Evolutionary conservation across 2,329 filamentous ascomycete genomes (phyloP).

Genomic region (Colletotrichum destructivum): DNA sequence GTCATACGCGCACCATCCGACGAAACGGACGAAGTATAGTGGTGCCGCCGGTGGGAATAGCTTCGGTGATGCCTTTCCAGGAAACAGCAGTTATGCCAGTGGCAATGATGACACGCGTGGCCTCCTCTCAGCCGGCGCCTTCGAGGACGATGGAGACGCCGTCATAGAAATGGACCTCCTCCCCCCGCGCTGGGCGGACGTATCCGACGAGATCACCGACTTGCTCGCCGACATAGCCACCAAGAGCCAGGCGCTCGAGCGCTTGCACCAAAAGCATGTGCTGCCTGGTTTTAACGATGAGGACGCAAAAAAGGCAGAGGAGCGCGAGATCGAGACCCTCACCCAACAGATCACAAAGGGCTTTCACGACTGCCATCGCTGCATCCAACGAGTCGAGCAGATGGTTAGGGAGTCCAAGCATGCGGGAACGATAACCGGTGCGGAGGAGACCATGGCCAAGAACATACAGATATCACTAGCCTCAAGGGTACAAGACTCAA

Average conservation of each 20-base stretch:
- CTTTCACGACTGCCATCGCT: conserved; percentile 91
- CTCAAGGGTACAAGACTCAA: conserved; percentile 89
- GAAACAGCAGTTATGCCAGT: conserved; percentile 55
- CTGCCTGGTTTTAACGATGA: conserved; percentile 97
- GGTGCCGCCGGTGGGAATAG: conserved; percentile 67
- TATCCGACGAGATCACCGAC: conserved; percentile 94
- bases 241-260: conserved; percentile 88
- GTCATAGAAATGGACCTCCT: conserved; percentile 99
- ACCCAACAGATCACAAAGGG: conserved; percentile 91
- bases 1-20: conserved; percentile 95
- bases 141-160: conserved; percentile 89
- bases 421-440: conserved; percentile 79
- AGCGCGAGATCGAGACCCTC: conserved; percentile 89
- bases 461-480: conserved; percentile 96
- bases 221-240: conserved; percentile 84
- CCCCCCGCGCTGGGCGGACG: conserved; percentile 94
- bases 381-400: conserved; percentile 88
- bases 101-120: conserved; percentile 75
- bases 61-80: conserved; percentile 73
- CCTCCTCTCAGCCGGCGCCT: conserved; percentile 85
- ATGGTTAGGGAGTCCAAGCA: conserved; percentile 88
- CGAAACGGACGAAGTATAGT: conserved; percentile 83
- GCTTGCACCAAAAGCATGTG: conserved; percentile 96
- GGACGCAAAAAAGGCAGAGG: conserved; percentile 87
- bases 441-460: conserved; percentile 94